Percentiles rank a stretch among this genome's conserved stretches.
Conservation (phyloP, 495 filamentous ascomycete species). For the Penicillium paxilli region DNA sequence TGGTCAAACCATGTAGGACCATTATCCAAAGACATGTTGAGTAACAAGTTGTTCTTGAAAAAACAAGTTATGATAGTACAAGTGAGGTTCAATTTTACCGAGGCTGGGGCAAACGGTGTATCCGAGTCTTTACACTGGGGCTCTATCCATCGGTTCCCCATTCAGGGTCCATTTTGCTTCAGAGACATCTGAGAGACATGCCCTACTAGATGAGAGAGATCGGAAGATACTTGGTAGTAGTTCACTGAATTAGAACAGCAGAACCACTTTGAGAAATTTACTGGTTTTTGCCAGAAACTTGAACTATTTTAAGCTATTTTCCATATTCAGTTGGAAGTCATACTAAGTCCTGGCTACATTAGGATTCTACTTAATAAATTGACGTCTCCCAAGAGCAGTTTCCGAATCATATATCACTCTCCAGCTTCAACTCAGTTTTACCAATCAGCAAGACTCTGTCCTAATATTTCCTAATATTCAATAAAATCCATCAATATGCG, state of each 20-base stretch:
- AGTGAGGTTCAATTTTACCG: background rate
- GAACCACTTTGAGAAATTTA: background rate
- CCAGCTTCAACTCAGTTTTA: too few species aligned
- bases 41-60: background rate
- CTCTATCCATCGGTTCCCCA: background rate
- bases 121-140: background rate
- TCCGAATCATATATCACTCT: background rate
- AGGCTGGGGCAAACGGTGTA: background rate
- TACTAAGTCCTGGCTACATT: background rate
- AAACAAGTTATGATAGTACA: background rate
- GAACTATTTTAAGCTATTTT: background rate
- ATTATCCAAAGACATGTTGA: background rate
- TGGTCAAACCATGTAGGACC: background rate
- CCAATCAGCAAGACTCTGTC: background rate
- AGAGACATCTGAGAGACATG: constrained; percentile 1
- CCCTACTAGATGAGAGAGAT: background rate
- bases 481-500: constrained; percentile 22
- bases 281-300: background rate
- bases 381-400: background rate
- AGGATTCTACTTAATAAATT: background rate
- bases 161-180: background rate
- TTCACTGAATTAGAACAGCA: background rate
- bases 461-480: background rate
- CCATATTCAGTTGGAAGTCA: too few species aligned
- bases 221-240: background rate